Evolutionary conservation across 441 rosid species (phyloP).

Genomic region (Theobroma grandiflorum): DNA sequence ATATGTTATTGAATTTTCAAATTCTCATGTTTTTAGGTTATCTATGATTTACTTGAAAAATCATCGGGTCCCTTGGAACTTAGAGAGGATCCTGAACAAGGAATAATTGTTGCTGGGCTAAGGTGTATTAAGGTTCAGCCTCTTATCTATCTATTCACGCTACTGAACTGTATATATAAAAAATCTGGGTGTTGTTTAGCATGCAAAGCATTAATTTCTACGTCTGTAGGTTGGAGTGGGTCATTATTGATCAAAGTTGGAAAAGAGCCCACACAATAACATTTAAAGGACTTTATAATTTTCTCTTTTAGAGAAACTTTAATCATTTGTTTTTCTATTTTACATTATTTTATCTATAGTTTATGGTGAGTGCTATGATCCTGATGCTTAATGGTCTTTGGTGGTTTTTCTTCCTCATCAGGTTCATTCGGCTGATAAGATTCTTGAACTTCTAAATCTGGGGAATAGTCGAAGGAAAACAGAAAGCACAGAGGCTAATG

Average conservation of each 20-base stretch:
- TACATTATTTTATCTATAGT: conserved; percentile 4
- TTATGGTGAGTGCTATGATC: conserved; percentile 8
- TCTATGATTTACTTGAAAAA: conserved; percentile 92
- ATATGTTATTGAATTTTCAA: conserved; percentile 12
- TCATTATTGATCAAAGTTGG: background rate
- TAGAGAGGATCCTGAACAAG: conserved; percentile 94
- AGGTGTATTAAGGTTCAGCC: conserved; percentile 79
- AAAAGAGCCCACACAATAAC: background rate
- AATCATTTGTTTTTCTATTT: conserved; percentile 1
- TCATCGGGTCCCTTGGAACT: conserved; percentile 95
- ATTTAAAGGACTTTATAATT: background rate
- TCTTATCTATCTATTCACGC: conserved; percentile 24
- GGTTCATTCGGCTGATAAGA: conserved; percentile 91
- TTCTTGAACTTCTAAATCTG: conserved; percentile 86
- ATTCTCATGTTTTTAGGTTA: conserved; percentile 61
- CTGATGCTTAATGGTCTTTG: conserved; percentile 24
- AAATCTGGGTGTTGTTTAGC: background rate
- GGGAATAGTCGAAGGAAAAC: conserved; percentile 93
- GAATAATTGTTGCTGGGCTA: conserved; percentile 87
- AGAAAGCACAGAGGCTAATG: conserved; percentile 90
- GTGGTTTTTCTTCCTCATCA: conserved; percentile 37
- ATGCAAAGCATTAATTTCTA: background rate
- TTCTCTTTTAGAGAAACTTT: background rate
- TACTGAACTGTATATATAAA: conserved; percentile 9
- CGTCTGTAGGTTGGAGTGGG: background rate